A percentile compares a stretch with the other conserved stretches of the same genome.
Conservation (phyloP, 257 asterid species). For the Solanum rostratum region DNA sequence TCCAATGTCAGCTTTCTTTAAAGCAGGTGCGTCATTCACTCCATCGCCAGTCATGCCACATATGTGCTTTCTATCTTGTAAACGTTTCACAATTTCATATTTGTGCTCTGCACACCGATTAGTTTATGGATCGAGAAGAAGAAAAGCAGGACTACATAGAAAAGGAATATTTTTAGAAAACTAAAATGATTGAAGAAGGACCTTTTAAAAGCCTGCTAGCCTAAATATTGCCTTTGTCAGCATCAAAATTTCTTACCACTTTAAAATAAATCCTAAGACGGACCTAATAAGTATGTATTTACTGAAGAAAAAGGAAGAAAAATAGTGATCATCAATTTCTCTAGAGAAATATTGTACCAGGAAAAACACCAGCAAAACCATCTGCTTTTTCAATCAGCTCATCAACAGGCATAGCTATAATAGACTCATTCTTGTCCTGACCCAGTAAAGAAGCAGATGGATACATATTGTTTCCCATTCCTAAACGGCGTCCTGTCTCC, state of each 20-base stretch:
- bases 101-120: constrained; percentile 54
- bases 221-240: background rate
- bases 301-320: background rate
- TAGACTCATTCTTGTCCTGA: constrained; percentile 82
- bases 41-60: constrained; percentile 99
- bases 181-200: background rate
- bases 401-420: constrained; percentile 74
- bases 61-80: constrained; percentile 79
- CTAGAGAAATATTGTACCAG: too few species aligned
- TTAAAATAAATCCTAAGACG: background rate
- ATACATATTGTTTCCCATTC: constrained; percentile 98
- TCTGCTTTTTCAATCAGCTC: constrained; percentile 21
- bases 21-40: constrained; percentile 94
- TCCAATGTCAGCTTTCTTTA: constrained; percentile 90
- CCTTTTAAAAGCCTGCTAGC: background rate
- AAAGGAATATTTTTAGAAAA: background rate
- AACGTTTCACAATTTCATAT: constrained; percentile 86
- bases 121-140: background rate
- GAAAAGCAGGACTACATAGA: background rate
- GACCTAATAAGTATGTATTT: background rate
- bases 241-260: background rate
- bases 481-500: constrained; percentile 86
- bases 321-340: background rate
- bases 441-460: constrained; percentile 88
- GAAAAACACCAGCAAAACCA: too few species aligned